Base-by-base conservation (phyloP, 1,284 basidiomycete genomes). In the Thelephora terrestris region DNA sequence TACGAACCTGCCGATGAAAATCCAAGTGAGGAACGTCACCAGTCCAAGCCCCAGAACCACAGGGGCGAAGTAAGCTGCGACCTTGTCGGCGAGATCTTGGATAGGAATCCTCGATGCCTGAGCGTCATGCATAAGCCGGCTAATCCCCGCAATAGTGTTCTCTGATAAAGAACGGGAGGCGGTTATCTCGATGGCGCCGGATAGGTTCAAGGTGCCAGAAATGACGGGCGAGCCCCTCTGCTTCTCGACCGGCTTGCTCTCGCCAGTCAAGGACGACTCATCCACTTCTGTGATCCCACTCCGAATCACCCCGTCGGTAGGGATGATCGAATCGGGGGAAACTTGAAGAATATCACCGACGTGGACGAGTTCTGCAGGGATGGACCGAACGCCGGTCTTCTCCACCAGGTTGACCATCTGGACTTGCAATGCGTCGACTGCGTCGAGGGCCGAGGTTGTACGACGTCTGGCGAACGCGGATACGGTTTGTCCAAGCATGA, bases 261-360 rank as follows among this genome's bases (percentile, higher is more conserved):
- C 73, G 35, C 72, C 73, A 0, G 70, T 74, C 52, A 73, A 61
- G 52, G 67, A 68, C 4, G 70, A 68, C 56, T 75, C 71, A 56
- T 75, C 70, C 5, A 71, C 63, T 36, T 65, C 61, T 44, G 65
- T 68, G 5, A 57, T 51, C 10, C 72, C 71, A 18, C 53, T 51
- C 39, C 65, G 46, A 17, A 74, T 61, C 21, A 62, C 47, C 16
- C 71, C 73, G 52, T 75, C 71, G 1, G 71, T 72, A 29, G 71
- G 67, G 45, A 73, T 58, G 5, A 63, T 51, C 4, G 64, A 57
- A 48, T 66, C 66, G 2, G 69, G 60, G 0, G 50, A 38, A 24
- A 73, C 62, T 32, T 65, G 64, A 51, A 73, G 58, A 12, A 61
- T 55, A 50, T 73, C 71, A 37, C 58, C 62, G 47, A 63, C 62